A percentile compares a stretch with the other conserved stretches of the same genome.
Conservation (phyloP, 2,329 filamentous ascomycete species). For the Aspergillus tamarii region DNA sequence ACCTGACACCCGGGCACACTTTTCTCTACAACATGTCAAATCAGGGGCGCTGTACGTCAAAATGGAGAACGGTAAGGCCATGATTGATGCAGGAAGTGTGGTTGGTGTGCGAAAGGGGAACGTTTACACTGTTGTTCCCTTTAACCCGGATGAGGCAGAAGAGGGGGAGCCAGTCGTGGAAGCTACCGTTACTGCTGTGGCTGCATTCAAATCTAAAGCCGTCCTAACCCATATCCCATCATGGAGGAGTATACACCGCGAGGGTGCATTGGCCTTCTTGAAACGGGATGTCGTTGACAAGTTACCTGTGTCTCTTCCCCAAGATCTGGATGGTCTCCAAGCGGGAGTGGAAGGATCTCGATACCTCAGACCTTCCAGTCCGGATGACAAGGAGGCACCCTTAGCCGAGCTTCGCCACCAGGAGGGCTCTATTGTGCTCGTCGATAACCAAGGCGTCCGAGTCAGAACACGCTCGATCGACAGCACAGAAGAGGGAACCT, state of each 20-base stretch:
- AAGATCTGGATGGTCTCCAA: not conserved
- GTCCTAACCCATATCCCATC: not conserved
- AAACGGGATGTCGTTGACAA: not conserved
- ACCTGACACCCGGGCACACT: conserved; percentile 1
- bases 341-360: not conserved
- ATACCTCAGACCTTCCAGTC: not conserved
- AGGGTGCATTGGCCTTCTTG: conserved; percentile 2
- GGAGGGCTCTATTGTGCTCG: not conserved
- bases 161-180: not conserved
- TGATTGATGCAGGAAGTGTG: not conserved
- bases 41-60: not conserved
- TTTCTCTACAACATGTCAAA: not conserved
- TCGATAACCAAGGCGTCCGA: not conserved
- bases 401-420: not conserved
- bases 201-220: conserved; percentile 2
- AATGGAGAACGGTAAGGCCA: not conserved
- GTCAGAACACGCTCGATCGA: not conserved
- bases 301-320: not conserved
- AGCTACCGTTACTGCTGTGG: not conserved
- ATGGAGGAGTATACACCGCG: not conserved
- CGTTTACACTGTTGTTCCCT: not conserved
- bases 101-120: conserved; percentile 3
- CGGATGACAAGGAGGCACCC: not conserved
- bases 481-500: not conserved
- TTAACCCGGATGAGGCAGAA: not conserved